A percentile compares a stretch with the other conserved stretches of the same genome.
These are phyloP conservation scores for Mycena rosella DNA, from an alignment of 768 basidiomycete genomes.

Conservation along the genomic window DNA sequence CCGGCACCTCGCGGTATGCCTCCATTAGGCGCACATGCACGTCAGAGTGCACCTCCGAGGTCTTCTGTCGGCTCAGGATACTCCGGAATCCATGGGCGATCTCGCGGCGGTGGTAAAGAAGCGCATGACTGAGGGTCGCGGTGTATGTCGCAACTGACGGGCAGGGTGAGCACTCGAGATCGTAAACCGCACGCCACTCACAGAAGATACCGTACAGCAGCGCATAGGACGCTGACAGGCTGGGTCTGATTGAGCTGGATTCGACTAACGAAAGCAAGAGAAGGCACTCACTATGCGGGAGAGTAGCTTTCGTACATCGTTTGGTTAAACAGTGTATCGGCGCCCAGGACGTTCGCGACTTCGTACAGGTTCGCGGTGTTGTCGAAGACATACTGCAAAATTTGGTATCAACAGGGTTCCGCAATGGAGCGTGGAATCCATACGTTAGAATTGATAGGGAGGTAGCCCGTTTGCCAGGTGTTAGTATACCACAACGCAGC, in stretches of 20 bases:
- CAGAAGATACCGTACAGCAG: conserved; percentile 46
- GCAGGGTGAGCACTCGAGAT: neutral
- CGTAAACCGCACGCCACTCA: neutral
- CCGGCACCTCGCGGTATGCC: conserved; percentile 54
- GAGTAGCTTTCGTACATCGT: conserved; percentile 53
- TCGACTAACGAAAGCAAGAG: no score
- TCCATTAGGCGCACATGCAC: conserved; percentile 59
- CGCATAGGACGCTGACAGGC: conserved; percentile 37
- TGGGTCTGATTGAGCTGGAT: no score
- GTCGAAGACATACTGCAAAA: conserved; percentile 50
- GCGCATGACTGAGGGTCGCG: conserved; percentile 53
- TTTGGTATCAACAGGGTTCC: neutral
- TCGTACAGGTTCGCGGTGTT: conserved; percentile 55
- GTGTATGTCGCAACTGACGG: conserved; percentile 39
- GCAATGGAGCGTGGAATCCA: neutral
- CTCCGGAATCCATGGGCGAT: conserved; percentile 44
- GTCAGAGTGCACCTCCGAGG: conserved; percentile 49
- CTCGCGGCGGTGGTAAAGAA: conserved; percentile 58
- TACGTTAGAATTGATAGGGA: conserved; percentile 54
- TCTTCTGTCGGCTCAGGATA: conserved; percentile 44
- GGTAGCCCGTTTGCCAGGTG: conserved; percentile 51
- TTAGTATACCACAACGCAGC: conserved; percentile 41
- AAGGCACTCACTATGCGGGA: conserved; percentile 44
- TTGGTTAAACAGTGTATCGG: conserved; percentile 46
- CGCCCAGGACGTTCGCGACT: conserved; percentile 52